These are phyloP conservation scores for Leccinum subtestaceum DNA, from an alignment of 768 basidiomycete species.

Conservation along the genomic window DNA sequence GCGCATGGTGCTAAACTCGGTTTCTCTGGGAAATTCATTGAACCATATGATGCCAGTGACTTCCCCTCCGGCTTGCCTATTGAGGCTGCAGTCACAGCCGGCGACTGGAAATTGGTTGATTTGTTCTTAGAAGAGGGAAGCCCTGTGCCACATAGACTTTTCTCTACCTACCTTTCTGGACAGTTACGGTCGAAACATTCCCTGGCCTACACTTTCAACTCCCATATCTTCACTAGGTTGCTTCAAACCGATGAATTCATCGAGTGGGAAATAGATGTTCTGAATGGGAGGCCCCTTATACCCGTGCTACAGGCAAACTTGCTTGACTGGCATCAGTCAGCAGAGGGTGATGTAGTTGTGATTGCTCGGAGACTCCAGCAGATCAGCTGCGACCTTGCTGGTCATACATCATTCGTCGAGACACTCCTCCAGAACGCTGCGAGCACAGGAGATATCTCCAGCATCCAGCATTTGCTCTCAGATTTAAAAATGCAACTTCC, in stretches of 20 bases:
- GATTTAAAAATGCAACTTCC: neutral
- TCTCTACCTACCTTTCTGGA: neutral
- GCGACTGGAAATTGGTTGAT: neutral
- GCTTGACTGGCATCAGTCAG: neutral
- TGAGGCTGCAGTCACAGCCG: neutral
- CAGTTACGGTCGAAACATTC: rapidly evolving
- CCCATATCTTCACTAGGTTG: neutral
- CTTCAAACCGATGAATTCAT: neutral
- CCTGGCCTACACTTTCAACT: rapidly evolving
- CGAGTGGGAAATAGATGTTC: neutral
- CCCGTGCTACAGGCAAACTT: neutral
- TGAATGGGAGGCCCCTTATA: neutral
- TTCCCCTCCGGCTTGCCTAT: neutral
- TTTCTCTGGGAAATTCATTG: neutral
- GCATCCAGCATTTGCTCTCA: neutral
- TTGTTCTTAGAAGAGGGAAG: neutral
- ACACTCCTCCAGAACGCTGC: neutral
- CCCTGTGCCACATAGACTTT: neutral
- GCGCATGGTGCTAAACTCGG: neutral
- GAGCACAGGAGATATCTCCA: neutral
- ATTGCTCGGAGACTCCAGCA: neutral
- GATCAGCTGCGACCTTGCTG: neutral
- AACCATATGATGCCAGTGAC: neutral
- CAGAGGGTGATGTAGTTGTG: neutral
- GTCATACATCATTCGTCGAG: neutral